Base-by-base conservation (phyloP, 2,329 filamentous ascomycete genomes). In the Pleomassaria siparia region DNA sequence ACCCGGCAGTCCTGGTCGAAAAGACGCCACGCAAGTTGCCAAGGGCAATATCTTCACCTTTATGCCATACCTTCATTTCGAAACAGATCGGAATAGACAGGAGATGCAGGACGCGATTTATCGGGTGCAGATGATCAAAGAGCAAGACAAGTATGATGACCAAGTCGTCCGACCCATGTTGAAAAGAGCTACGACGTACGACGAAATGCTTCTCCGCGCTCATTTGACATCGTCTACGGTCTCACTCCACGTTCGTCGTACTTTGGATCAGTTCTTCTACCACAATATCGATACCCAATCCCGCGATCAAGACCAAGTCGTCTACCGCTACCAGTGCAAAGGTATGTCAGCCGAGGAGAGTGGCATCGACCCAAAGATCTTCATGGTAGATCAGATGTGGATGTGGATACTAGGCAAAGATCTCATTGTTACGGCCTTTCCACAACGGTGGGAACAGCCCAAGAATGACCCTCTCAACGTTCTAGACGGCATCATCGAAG, bases 341-440 rank as follows among this genome's bases (percentile, higher is more conserved):
- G 57, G 56, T 21, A 40, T 45, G 43, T 49, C 55, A 10, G 33
- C 53, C 13, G 20, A 13, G 12, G 47, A 68, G 33, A 63, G 61
- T 13, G 59, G 60, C 63, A 69, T 67, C 2, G 79, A 83, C 46
- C 75, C 76, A 1, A 84, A 84, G 50, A 78, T 86, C 2, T 84
- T 84, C 62, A 86, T 86, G 83, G 83, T 87, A 0, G 84, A 87
- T 60, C 84, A 87, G 55, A 70, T 87, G 1, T 87, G 84, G 84
- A 77, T 86, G 61, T 85, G 82, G 80, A 74, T 84, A 2, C 59
- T 86, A 1, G 71, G 79, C 10, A 73, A 72, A 62, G 82, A 84
- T 47, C 67, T 85, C 13, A 76, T 87, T 15, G 76, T 87, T 10
- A 82, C 80, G 0, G 77, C 78, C 44, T 83, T 83, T 47, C 80